Evolutionary conservation across 73 alveolate species (phyloP).

Genomic region (Paramecium primaurelia): DNA sequence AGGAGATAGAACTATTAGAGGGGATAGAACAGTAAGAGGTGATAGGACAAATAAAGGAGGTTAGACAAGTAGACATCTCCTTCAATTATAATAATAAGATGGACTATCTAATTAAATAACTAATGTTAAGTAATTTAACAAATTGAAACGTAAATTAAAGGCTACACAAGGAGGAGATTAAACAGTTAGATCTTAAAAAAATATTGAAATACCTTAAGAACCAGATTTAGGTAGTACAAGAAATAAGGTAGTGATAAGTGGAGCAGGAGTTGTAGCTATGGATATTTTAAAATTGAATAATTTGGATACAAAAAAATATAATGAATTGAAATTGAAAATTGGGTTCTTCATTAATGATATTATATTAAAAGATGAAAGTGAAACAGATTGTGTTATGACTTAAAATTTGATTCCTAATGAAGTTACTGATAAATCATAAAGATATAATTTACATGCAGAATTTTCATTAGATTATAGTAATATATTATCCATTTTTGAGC

Average conservation of each 20-base stretch:
- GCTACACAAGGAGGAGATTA: neutral
- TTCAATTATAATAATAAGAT: neutral
- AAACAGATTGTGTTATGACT: constrained; percentile 25
- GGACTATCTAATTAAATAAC: neutral
- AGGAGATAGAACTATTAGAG: neutral
- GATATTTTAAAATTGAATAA: neutral
- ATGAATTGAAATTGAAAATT: neutral
- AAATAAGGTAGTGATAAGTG: neutral
- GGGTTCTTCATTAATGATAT: constrained; percentile 1
- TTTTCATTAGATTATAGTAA: neutral
- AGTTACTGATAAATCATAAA: neutral
- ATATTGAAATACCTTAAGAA: neutral
- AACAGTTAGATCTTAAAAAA: neutral
- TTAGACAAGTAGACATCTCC: neutral
- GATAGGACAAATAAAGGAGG: neutral
- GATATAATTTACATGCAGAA: neutral
- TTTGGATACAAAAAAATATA: neutral
- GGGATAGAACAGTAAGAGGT: neutral
- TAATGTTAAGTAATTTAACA: neutral
- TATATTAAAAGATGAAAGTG: neutral
- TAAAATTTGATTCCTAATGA: neutral
- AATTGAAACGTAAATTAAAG: neutral
- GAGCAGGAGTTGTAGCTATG: neutral
- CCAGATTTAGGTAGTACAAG: neutral
- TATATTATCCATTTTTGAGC: neutral